Conservation (phyloP, 805 yeast species). For the Metschnikowia peoriensis region DNA sequence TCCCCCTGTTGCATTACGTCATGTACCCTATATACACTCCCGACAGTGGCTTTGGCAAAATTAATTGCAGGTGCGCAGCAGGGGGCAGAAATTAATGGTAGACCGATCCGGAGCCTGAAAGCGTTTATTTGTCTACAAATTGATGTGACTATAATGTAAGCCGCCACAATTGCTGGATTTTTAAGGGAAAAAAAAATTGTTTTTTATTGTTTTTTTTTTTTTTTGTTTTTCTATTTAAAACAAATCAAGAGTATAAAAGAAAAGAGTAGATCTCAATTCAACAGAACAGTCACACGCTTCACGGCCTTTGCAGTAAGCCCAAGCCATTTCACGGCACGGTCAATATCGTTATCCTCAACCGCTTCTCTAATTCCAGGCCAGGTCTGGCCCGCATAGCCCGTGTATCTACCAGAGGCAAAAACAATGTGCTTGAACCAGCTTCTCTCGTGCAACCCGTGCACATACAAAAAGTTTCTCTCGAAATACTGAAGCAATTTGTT, state of each 20-base stretch:
- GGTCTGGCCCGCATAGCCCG: conserved; percentile 51
- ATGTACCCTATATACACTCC: too few species aligned
- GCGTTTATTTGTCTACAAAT: too few species aligned
- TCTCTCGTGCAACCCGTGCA: conserved; percentile 47
- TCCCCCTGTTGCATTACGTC: too few species aligned
- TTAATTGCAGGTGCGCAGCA: too few species aligned
- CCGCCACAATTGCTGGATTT: too few species aligned
- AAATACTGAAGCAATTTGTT: conserved; percentile 42
- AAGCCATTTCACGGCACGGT: conserved; percentile 43
- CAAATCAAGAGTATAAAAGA: background rate
- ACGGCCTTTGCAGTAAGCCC: conserved; percentile 40
- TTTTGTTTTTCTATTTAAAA: too few species aligned
- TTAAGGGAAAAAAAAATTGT: too few species aligned
- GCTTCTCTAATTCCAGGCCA: conserved; percentile 64
- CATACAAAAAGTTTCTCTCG: conserved; percentile 53
- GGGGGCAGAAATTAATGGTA: too few species aligned
- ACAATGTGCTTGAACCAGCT: conserved; percentile 64
- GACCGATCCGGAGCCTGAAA: too few species aligned
- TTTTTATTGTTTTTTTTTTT: too few species aligned
- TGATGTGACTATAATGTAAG: too few species aligned
- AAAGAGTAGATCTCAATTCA: background rate
- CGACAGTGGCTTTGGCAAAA: too few species aligned
- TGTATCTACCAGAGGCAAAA: conserved; percentile 54
- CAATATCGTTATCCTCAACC: conserved; percentile 44
- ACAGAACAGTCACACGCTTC: conserved; percentile 23